Evolutionary conservation across 768 basidiomycete genomes (phyloP).

Genomic region (Termitomyces eurrhizus): DNA sequence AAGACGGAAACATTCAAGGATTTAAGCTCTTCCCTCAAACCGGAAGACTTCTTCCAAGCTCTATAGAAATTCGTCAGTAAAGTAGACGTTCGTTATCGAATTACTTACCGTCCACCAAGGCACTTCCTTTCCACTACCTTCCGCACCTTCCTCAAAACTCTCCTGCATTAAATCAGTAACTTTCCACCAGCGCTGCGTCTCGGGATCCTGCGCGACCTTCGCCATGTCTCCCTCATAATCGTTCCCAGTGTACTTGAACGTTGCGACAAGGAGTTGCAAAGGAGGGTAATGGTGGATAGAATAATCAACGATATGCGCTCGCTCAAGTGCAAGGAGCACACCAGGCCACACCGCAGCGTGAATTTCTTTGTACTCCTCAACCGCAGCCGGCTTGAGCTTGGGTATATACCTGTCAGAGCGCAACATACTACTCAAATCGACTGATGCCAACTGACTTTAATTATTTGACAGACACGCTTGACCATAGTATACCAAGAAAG

Average conservation of each 20-base stretch:
- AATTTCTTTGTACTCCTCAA: conserved; percentile 49
- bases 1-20: no score
- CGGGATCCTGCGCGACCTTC: conserved; percentile 55
- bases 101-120: conserved; percentile 66
- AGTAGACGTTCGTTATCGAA: neutral
- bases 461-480: conserved; percentile 69
- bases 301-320: conserved; percentile 68
- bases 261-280: conserved; percentile 67
- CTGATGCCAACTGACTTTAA: conserved; percentile 43
- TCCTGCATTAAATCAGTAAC: conserved; percentile 78
- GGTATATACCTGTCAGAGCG: conserved; percentile 7
- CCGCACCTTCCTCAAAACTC: conserved; percentile 65
- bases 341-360: conserved; percentile 67
- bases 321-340: conserved; percentile 59
- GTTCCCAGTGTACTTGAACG: conserved; percentile 67
- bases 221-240: conserved; percentile 69
- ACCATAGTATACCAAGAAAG: conserved; percentile 19
- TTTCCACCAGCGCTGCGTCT: conserved; percentile 76
- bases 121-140: conserved; percentile 60
- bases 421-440: neutral
- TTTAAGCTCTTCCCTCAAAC: conserved; percentile 45
- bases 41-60: conserved; percentile 66
- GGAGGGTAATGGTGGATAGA: conserved; percentile 69
- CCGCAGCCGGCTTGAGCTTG: conserved; percentile 52
- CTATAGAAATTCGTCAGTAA: conserved; percentile 20